A percentile compares a stretch with the other conserved stretches of the same genome.
Conservation (phyloP, 78 protist species). For the Parvularia atlantis region DNA sequence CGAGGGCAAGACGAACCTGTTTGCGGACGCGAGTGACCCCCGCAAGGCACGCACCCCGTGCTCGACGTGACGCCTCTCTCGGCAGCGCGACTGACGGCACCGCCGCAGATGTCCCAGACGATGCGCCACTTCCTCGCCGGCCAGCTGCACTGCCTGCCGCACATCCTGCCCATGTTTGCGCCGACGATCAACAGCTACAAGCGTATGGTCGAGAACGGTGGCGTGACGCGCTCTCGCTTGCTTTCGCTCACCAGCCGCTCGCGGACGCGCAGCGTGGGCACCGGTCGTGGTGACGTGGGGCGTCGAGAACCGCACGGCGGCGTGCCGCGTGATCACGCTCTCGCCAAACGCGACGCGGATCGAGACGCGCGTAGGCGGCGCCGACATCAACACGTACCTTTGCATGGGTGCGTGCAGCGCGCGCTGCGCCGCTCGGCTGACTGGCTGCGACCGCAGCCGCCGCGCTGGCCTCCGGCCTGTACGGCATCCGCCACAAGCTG, state of each 20-base stretch:
- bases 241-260: too few species aligned
- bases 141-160: slow-evolving; percentile 33
- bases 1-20: slow-evolving; percentile 7
- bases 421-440: too few species aligned
- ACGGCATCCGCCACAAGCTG: slow-evolving; percentile 35
- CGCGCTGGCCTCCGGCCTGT: slow-evolving; percentile 45
- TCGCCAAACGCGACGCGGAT: slow-evolving; percentile 24
- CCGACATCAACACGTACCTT: slow-evolving; percentile 45
- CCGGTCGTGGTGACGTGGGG: too few species aligned
- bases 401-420: too few species aligned
- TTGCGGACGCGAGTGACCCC: slow-evolving; percentile 11
- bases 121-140: slow-evolving; percentile 44
- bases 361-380: slow-evolving; percentile 39
- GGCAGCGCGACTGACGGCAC: too few species aligned
- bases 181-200: slow-evolving; percentile 48
- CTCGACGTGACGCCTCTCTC: too few species aligned
- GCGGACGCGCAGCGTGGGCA: too few species aligned
- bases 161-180: slow-evolving; percentile 48
- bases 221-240: too few species aligned
- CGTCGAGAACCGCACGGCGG: slow-evolving; percentile 39
- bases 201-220: slow-evolving; percentile 47
- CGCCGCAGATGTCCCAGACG: slow-evolving; percentile 23
- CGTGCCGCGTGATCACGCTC: slow-evolving; percentile 32
- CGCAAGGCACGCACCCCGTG: too few species aligned
- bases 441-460: too few species aligned